Conservation (phyloP, 306 rosid species). For the Acacia acuminata region DNA sequence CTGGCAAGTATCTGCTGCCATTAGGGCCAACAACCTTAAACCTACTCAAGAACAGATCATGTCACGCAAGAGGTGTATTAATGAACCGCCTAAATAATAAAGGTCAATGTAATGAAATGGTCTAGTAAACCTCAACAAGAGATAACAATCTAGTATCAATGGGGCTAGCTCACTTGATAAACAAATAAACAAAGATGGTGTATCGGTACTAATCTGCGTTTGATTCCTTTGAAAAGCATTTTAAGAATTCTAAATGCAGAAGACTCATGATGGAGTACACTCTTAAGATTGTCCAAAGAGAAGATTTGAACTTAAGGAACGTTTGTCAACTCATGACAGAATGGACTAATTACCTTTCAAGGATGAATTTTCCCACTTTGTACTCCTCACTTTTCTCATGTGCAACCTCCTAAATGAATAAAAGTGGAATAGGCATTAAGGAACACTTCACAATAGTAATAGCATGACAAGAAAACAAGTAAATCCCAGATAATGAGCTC, state of each 20-base stretch:
- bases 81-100: background rate
- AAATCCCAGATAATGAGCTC: background rate
- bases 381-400: conserved; percentile 63
- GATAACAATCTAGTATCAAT: background rate
- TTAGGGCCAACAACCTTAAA: conserved; percentile 64
- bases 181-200: background rate
- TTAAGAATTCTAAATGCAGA: background rate
- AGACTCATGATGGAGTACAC: background rate
- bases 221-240: background rate
- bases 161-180: background rate
- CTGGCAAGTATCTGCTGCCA: conserved; percentile 46
- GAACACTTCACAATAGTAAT: conserved; percentile 4
- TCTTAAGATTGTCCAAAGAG: background rate
- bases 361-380: conserved; percentile 76
- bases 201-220: background rate
- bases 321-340: background rate
- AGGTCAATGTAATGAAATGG: background rate
- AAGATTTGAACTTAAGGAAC: background rate
- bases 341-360: conserved; percentile 59
- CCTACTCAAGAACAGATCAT: conserved; percentile 44
- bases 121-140: background rate
- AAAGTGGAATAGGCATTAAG: background rate
- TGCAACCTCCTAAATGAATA: conserved; percentile 55
- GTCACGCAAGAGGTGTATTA: background rate
- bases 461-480: background rate